Conservation (phyloP, 225 moss, liverwort and hornwort species). For the Lunularia cruciata region DNA sequence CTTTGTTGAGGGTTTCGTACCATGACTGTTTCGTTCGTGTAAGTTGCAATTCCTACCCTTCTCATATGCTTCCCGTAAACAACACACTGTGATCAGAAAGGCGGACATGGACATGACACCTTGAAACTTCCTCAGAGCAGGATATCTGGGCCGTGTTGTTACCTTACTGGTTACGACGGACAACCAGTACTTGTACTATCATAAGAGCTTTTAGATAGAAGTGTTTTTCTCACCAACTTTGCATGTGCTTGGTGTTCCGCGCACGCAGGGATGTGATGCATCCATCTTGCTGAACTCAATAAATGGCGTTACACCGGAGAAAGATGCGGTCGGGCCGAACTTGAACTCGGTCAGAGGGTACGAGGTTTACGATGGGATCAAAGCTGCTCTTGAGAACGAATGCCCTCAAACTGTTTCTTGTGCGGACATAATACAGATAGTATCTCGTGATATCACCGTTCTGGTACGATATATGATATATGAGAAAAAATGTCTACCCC, state of each 20-base stretch:
- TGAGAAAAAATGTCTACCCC: too few relatives aligned
- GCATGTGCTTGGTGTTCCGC: not conserved
- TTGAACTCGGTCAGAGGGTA: conserved; percentile 13
- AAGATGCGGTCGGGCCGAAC: conserved; percentile 18
- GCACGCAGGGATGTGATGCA: conserved; percentile 27
- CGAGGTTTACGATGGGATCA: conserved; percentile 20
- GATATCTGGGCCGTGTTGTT: too few relatives aligned
- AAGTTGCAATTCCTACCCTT: conserved; percentile 8
- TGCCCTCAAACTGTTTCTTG: conserved; percentile 29
- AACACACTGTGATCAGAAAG: not conserved
- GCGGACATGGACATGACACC: too few relatives aligned
- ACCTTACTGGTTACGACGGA: too few relatives aligned
- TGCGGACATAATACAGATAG: conserved; percentile 26
- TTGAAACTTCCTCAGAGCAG: too few relatives aligned
- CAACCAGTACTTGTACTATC: too few relatives aligned
- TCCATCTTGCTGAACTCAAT: conserved; percentile 25
- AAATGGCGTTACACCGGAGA: conserved; percentile 3
- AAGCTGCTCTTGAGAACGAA: conserved; percentile 4
- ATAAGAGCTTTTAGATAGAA: not conserved
- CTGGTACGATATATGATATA: too few relatives aligned
- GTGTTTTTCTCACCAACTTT: not conserved
- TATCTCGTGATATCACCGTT: conserved; percentile 6
- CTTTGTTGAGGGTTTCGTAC: conserved; percentile 11
- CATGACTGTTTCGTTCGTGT: conserved; percentile 35
- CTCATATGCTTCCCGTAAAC: too few relatives aligned